Evolutionary conservation across 1,284 basidiomycete species (phyloP).

Genomic region (Rhodotorula sp.): DNA sequence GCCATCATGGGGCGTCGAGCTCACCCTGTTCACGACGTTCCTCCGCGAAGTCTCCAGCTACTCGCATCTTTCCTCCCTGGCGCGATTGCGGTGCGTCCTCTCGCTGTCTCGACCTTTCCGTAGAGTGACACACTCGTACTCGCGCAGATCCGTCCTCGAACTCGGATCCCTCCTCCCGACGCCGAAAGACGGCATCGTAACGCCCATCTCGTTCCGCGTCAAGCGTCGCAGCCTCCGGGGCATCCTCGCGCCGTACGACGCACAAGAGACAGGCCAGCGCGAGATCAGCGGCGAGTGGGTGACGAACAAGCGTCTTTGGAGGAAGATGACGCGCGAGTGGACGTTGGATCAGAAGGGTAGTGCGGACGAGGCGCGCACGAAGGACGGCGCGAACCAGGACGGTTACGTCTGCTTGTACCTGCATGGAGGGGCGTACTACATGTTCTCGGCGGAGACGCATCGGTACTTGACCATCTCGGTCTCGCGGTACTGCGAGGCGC

Average conservation of each 20-base stretch:
- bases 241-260: conserved; percentile 72
- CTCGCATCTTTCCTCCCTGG: conserved; percentile 81
- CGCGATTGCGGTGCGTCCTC: conserved; percentile 39
- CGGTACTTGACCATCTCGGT: conserved; percentile 87
- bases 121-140: conserved; percentile 52
- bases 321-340: conserved; percentile 78
- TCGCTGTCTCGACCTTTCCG: conserved; percentile 49
- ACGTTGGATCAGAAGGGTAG: neutral
- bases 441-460: conserved; percentile 91
- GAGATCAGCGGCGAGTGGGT: conserved; percentile 96
- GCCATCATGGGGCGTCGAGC: conserved; percentile 81
- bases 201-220: conserved; percentile 89
- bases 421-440: conserved; percentile 91
- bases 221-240: conserved; percentile 69
- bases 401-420: conserved; percentile 82
- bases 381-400: conserved; percentile 47
- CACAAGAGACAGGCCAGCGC: conserved; percentile 67
- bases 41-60: conserved; percentile 83
- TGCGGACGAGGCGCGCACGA: neutral
- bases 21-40: conserved; percentile 61
- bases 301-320: conserved; percentile 87
- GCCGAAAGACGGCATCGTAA: conserved; percentile 90
- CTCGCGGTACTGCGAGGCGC: conserved; percentile 82
- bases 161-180: conserved; percentile 79
- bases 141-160: conserved; percentile 67